Conservation (phyloP, 1,284 basidiomycete genomes). For the Trametes sp. region DNA sequence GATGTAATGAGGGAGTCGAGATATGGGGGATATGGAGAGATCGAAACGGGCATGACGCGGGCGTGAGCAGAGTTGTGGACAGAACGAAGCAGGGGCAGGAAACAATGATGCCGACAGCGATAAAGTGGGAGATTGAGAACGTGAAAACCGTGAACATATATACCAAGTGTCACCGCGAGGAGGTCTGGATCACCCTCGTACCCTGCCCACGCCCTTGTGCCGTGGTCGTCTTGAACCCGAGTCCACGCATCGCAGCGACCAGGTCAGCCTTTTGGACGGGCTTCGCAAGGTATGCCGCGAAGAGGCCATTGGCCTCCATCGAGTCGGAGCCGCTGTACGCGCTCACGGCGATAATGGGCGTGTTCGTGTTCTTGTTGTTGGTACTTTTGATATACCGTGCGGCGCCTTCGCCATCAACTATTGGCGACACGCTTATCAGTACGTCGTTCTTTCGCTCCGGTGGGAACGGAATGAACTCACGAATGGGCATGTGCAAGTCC, state of each 20-base stretch:
- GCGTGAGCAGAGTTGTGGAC: constrained; percentile 42
- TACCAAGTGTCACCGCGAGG: constrained; percentile 36
- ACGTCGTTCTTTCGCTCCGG: constrained; percentile 10
- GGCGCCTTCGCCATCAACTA: constrained; percentile 91
- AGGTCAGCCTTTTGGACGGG: constrained; percentile 89
- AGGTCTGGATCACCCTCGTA: constrained; percentile 47
- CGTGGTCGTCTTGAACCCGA: constrained; percentile 91
- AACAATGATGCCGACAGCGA: constrained; percentile 40
- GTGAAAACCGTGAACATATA: constrained; percentile 31
- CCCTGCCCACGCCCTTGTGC: constrained; percentile 48
- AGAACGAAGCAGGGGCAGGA: constrained; percentile 38
- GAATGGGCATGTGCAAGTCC: constrained; percentile 90
- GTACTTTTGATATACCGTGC: constrained; percentile 94
- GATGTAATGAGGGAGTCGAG: constrained; percentile 31
- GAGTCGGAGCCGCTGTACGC: constrained; percentile 79
- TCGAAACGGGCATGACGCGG: constrained; percentile 36
- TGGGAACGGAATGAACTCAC: constrained; percentile 56
- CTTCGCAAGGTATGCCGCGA: constrained; percentile 87
- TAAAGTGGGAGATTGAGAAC: constrained; percentile 33
- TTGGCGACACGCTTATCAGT: constrained; percentile 31
- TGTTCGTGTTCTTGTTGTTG: constrained; percentile 88
- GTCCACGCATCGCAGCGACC: constrained; percentile 78
- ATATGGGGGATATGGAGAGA: constrained; percentile 36
- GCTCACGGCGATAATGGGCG: constrained; percentile 92
- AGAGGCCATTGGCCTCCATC: constrained; percentile 76